Percentiles rank a stretch among this genome's conserved stretches.
phyloP scores from a whole-genome alignment of 139 green algal species.

The Trebouxia sp. region DNA sequence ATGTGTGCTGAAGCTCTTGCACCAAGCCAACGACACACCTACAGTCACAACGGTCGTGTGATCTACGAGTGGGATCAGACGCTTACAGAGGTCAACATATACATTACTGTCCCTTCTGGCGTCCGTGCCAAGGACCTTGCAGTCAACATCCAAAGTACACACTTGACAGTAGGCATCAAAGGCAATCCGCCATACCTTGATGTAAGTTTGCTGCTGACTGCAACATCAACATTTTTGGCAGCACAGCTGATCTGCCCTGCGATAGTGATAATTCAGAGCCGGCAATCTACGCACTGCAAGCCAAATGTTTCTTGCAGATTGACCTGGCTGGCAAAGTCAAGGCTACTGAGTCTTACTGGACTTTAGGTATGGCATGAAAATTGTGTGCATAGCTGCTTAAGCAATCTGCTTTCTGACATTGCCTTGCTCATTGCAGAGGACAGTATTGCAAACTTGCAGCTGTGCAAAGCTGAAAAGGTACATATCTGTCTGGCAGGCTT shows the following conservation, averaged over 20 bases:
- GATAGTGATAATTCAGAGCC: too few relatives aligned
- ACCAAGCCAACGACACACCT: constrained; percentile 54
- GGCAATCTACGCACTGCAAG: not conserved
- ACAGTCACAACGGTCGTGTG: constrained; percentile 50
- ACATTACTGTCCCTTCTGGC: constrained; percentile 74
- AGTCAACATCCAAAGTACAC: constrained; percentile 56
- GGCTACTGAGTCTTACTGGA: constrained; percentile 83
- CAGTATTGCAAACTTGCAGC: constrained; percentile 58
- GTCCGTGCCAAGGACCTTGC: constrained; percentile 68
- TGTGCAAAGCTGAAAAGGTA: constrained; percentile 77
- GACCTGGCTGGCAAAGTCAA: constrained; percentile 67
- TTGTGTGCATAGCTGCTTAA: not conserved
- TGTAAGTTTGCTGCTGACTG: constrained; percentile 48
- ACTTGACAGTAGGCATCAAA: constrained; percentile 74
- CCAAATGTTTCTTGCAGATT: constrained; percentile 48
- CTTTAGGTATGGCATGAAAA: constrained; percentile 59
- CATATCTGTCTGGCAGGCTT: not conserved
- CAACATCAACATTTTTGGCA: too few relatives aligned
- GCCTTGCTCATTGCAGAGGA: constrained; percentile 53
- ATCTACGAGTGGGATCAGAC: constrained; percentile 95
- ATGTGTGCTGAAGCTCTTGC: constrained; percentile 44
- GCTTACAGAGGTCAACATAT: constrained; percentile 81
- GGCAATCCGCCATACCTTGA: constrained; percentile 84
- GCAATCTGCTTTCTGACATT: not conserved
- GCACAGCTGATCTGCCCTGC: too few relatives aligned